These are phyloP conservation scores for Camelina laxa DNA, from an alignment of 345 rosid species.

Conservation along the genomic window DNA sequence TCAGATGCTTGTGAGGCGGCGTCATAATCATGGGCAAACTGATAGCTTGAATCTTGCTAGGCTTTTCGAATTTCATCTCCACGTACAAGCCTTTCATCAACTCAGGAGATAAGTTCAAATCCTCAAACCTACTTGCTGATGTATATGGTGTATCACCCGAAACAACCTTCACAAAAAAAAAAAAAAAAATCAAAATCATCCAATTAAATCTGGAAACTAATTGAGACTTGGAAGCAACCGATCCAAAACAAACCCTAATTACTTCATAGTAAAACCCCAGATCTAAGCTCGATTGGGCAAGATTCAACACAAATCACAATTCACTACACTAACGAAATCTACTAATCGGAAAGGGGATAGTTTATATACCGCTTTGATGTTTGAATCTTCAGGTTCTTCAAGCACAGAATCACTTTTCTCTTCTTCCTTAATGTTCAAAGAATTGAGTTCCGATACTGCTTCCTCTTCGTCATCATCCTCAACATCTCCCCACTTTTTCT, in stretches of 20 bases:
- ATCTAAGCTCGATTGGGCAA: slow-evolving; percentile 16
- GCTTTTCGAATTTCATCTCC: slow-evolving; percentile 91
- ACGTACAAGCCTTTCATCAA: slow-evolving; percentile 87
- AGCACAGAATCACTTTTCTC: slow-evolving; percentile 60
- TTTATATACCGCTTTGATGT: slow-evolving; percentile 66
- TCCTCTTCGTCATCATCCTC: slow-evolving; percentile 51
- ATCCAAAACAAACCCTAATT: slow-evolving; percentile 4
- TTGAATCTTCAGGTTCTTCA: slow-evolving; percentile 87
- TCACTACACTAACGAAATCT: background rate
- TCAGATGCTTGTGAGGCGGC: slow-evolving; percentile 78
- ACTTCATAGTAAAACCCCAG: slow-evolving; percentile 2
- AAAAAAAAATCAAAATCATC: slow-evolving; percentile 21
- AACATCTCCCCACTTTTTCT: background rate
- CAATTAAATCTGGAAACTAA: background rate
- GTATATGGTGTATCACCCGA: slow-evolving; percentile 83
- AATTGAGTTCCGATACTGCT: slow-evolving; percentile 49
- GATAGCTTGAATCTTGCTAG: slow-evolving; percentile 93
- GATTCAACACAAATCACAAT: slow-evolving; percentile 7
- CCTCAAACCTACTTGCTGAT: slow-evolving; percentile 80
- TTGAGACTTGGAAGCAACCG: too few relatives aligned
- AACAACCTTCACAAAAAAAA: slow-evolving; percentile 57
- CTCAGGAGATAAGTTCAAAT: slow-evolving; percentile 75
- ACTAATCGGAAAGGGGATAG: background rate
- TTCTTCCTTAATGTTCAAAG: slow-evolving; percentile 56
- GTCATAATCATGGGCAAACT: slow-evolving; percentile 94